Conservation (phyloP, 495 filamentous ascomycete species). For the Penicillium lividum region DNA sequence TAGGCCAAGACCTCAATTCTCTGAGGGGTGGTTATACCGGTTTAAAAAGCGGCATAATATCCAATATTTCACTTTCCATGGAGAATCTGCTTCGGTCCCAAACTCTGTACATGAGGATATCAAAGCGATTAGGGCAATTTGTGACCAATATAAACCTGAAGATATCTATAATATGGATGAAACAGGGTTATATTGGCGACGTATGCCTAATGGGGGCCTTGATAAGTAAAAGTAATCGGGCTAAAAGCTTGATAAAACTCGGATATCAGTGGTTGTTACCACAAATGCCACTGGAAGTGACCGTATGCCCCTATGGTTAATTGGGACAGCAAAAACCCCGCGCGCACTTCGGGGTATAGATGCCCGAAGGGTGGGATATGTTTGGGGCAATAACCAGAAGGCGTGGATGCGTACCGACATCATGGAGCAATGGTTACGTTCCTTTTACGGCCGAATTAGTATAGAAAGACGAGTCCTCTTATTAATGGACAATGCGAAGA, state of each 20-base stretch:
- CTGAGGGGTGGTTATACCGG: slow-evolving; percentile 13
- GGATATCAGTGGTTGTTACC: slow-evolving; percentile 22
- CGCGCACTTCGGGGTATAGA: slow-evolving; percentile 18
- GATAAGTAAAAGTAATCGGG: background rate
- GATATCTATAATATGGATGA: slow-evolving; percentile 21
- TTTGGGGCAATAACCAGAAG: slow-evolving; percentile 26
- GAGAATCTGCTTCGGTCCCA: slow-evolving; percentile 16
- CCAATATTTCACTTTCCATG: slow-evolving; percentile 13
- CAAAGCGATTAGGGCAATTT: slow-evolving; percentile 9
- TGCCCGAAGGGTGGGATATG: slow-evolving; percentile 11
- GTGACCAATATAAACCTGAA: slow-evolving; percentile 7
- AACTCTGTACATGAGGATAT: slow-evolving; percentile 12
- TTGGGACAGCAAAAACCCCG: slow-evolving; percentile 25
- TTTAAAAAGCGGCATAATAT: slow-evolving; percentile 14
- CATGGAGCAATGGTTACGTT: slow-evolving; percentile 24
- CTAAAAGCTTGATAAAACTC: slow-evolving; percentile 8
- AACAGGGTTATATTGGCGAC: slow-evolving; percentile 13
- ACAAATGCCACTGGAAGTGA: slow-evolving; percentile 24
- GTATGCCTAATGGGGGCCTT: slow-evolving; percentile 16
- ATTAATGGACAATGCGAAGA: background rate
- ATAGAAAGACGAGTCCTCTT: background rate
- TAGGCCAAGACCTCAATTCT: slow-evolving; percentile 10
- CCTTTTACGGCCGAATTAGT: slow-evolving; percentile 24
- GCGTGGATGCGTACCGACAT: slow-evolving; percentile 27
- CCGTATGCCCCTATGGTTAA: slow-evolving; percentile 19